A percentile compares a stretch with the other conserved stretches of the same genome.
phyloP scores from a whole-genome alignment of 768 basidiomycete species.

The Chlorophyllum brunneum region DNA sequence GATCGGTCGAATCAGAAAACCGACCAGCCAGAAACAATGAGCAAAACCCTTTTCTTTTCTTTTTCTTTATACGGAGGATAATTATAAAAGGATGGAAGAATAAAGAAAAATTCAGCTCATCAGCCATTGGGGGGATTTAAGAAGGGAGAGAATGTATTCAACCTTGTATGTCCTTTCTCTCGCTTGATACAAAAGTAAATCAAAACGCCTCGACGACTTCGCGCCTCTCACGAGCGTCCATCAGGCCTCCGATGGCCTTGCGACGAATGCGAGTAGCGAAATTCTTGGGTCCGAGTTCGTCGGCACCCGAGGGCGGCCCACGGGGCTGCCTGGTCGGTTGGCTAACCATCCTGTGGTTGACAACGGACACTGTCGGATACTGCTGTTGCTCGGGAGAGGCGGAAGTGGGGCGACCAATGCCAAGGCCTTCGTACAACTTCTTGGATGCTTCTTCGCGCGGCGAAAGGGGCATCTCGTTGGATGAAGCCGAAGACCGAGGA shows the following conservation, averaged over 20 bases:
- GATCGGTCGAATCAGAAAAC: not conserved
- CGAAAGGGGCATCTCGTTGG: constrained; percentile 61
- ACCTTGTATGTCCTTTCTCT: constrained; percentile 7
- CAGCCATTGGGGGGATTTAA: constrained; percentile 9
- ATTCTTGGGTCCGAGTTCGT: constrained; percentile 85
- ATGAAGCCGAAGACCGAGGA: constrained; percentile 61
- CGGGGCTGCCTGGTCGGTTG: constrained; percentile 82
- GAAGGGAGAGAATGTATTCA: constrained; percentile 3
- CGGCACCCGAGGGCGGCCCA: constrained; percentile 82
- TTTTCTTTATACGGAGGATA: constrained; percentile 10
- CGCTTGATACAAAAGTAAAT: constrained; percentile 18
- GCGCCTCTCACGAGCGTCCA: constrained; percentile 78
- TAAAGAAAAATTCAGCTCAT: constrained; percentile 14
- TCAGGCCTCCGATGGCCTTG: constrained; percentile 79
- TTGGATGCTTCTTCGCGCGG: constrained; percentile 84
- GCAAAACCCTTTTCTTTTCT: constrained; percentile 11
- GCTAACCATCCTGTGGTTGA: constrained; percentile 58
- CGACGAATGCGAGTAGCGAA: constrained; percentile 84
- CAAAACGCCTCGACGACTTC: constrained; percentile 71
- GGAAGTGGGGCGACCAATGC: constrained; percentile 70
- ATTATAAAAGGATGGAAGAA: constrained; percentile 7
- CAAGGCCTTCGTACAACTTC: constrained; percentile 85
- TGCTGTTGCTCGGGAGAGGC: constrained; percentile 35
- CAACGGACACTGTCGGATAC: constrained; percentile 32
- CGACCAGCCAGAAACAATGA: not conserved